phyloP scores from a whole-genome alignment of 2,329 filamentous ascomycete genomes.

The Herpotrichia juniperi region DNA sequence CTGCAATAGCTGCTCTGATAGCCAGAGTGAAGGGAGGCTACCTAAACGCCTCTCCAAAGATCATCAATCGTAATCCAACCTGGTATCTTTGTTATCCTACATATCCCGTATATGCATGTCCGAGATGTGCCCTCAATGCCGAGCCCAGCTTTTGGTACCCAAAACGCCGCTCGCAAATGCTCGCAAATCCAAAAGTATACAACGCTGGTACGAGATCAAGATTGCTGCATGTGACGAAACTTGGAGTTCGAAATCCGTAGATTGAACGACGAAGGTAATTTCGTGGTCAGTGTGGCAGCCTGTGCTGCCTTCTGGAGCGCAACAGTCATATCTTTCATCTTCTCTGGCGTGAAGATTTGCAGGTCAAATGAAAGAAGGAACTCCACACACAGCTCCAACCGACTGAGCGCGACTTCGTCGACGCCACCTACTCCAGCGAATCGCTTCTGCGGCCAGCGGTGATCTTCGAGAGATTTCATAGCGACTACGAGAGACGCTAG shows the following conservation, averaged over 20 bases:
- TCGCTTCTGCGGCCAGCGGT: conserved; percentile 82
- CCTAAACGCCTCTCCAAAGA: conserved; percentile 1
- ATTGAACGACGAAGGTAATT: conserved; percentile 42
- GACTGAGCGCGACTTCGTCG: conserved; percentile 77
- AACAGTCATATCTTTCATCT: conserved; percentile 40
- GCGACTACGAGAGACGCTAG: conserved; percentile 85
- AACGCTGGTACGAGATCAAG: background rate
- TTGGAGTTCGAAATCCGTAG: conserved; percentile 33
- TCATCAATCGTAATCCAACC: background rate
- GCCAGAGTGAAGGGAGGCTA: background rate
- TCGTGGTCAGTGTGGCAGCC: conserved; percentile 39
- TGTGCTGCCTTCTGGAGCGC: conserved; percentile 48
- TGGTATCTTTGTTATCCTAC: conserved; percentile 5
- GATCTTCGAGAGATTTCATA: conserved; percentile 94
- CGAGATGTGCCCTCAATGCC: background rate
- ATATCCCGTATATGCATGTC: background rate
- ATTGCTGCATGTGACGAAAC: conserved; percentile 20
- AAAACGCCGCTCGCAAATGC: conserved; percentile 3
- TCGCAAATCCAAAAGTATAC: background rate
- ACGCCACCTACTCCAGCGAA: conserved; percentile 90
- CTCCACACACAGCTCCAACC: conserved; percentile 77
- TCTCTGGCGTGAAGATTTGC: conserved; percentile 44
- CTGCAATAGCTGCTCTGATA: background rate
- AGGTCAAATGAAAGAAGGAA: conserved; percentile 52
- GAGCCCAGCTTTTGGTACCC: background rate